Conservation (phyloP, 768 basidiomycete species). For the Leccinum barrowsii region DNA sequence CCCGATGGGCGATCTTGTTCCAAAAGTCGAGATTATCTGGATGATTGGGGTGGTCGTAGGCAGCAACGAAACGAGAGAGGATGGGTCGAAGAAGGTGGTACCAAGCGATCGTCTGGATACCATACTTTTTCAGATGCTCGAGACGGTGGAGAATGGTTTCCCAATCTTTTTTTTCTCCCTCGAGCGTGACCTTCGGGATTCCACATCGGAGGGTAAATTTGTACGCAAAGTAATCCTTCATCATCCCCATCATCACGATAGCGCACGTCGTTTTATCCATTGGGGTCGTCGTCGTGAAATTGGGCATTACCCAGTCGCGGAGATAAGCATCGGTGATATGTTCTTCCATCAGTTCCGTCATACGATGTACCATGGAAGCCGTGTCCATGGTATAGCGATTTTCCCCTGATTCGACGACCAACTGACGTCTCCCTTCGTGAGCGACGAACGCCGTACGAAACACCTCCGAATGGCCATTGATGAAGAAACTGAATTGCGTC, state of each 20-base stretch:
- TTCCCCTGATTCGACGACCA: constrained; percentile 23
- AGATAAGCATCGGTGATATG: constrained; percentile 26
- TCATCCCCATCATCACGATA: constrained; percentile 40
- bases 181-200: constrained; percentile 43
- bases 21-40: constrained; percentile 36
- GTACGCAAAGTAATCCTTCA: constrained; percentile 41
- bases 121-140: constrained; percentile 38
- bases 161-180: constrained; percentile 41
- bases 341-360: constrained; percentile 21
- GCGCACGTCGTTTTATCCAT: constrained; percentile 37
- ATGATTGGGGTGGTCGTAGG: constrained; percentile 33
- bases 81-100: constrained; percentile 39
- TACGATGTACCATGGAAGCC: constrained; percentile 23
- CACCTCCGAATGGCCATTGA: constrained; percentile 35
- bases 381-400: constrained; percentile 31
- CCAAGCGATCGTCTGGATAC: constrained; percentile 37
- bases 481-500: constrained; percentile 38
- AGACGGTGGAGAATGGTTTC: constrained; percentile 33
- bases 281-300: constrained; percentile 43
- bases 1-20: constrained; percentile 32
- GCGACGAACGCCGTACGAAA: constrained; percentile 32
- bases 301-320: constrained; percentile 39
- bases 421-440: constrained; percentile 22
- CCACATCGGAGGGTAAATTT: constrained; percentile 34
- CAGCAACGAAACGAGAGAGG: constrained; percentile 33